These are phyloP conservation scores for Populus ilicifolia DNA, from an alignment of 345 rosid genomes.

Conservation along the genomic window DNA sequence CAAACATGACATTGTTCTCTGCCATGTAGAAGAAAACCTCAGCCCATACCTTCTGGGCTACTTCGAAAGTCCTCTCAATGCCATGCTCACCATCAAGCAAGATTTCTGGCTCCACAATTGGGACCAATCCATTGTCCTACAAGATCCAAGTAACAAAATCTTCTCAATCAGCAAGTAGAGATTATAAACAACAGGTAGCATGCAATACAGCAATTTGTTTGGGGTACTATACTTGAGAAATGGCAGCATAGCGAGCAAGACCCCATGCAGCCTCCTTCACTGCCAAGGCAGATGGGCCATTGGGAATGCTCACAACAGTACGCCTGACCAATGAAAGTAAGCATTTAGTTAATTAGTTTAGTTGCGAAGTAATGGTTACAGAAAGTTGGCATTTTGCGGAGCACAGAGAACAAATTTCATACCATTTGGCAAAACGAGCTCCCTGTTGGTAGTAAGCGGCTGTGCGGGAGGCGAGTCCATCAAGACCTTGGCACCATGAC, in stretches of 20 bases:
- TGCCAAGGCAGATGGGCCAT: slow-evolving; percentile 90
- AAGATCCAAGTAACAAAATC: slow-evolving; percentile 8
- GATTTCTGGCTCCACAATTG: slow-evolving; percentile 99
- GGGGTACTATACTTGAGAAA: slow-evolving; percentile 58
- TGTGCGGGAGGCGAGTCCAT: slow-evolving; percentile 85
- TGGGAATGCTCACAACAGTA: slow-evolving; percentile 97
- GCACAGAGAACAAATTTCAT: not conserved
- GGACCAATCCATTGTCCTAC: slow-evolving; percentile 94
- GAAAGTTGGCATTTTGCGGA: not conserved
- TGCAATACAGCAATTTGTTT: not conserved
- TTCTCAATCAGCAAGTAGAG: slow-evolving; percentile 5
- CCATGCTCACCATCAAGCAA: slow-evolving; percentile 92
- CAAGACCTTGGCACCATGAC: slow-evolving; percentile 99
- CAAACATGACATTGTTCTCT: slow-evolving; percentile 91
- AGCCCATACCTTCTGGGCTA: slow-evolving; percentile 95
- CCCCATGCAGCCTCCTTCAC: slow-evolving; percentile 99
- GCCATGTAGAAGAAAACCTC: slow-evolving; percentile 97
- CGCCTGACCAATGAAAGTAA: slow-evolving; percentile 53
- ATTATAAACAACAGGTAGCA: not conserved
- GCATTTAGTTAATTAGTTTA: not conserved
- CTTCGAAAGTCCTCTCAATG: slow-evolving; percentile 90
- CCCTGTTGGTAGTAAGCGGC: slow-evolving; percentile 99
- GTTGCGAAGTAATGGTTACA: no score
- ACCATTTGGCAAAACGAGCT: slow-evolving; percentile 99
- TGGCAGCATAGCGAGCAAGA: slow-evolving; percentile 93